These are phyloP conservation scores for Pseudohalonectria lignicola DNA, from an alignment of 2,329 filamentous ascomycete species.

Conservation along the genomic window DNA sequence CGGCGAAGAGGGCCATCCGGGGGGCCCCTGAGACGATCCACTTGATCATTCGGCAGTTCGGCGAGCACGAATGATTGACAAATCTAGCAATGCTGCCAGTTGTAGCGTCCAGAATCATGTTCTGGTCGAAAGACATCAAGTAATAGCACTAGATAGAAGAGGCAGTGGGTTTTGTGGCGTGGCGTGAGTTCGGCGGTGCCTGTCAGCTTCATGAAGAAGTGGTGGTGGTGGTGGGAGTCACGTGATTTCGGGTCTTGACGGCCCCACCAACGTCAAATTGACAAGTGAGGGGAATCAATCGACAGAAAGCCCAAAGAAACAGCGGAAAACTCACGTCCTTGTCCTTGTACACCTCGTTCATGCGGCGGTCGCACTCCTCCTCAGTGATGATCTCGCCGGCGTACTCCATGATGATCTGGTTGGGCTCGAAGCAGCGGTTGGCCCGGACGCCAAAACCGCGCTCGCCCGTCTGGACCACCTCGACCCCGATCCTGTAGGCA, in stretches of 20 bases:
- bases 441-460: constrained; percentile 86
- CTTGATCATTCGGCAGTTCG: constrained; percentile 96
- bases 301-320: constrained; percentile 6
- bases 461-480: constrained; percentile 83
- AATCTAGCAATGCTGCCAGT: constrained; percentile 94
- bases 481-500: constrained; percentile 85
- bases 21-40: constrained; percentile 92
- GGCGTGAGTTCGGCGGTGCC: no score
- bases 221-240: no score
- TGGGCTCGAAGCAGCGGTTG: constrained; percentile 74
- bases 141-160: constrained; percentile 68
- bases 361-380: constrained; percentile 82
- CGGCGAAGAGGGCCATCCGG: constrained; percentile 93
- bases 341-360: constrained; percentile 88
- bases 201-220: no score
- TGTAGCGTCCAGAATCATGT: constrained; percentile 96
- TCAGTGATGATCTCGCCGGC: constrained; percentile 96
- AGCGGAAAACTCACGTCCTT: constrained; percentile 84
- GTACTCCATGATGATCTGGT: constrained; percentile 98
- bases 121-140: constrained; percentile 96
- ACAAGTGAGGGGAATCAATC: no score
- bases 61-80: constrained; percentile 94
- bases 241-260: no score
- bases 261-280: no score
- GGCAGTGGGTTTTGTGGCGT: no score